A percentile compares a stretch with the other conserved stretches of the same genome.
These are phyloP conservation scores for Xylariaceae sp. DNA, from an alignment of 2,329 filamentous ascomycete species.

Conservation along the genomic window DNA sequence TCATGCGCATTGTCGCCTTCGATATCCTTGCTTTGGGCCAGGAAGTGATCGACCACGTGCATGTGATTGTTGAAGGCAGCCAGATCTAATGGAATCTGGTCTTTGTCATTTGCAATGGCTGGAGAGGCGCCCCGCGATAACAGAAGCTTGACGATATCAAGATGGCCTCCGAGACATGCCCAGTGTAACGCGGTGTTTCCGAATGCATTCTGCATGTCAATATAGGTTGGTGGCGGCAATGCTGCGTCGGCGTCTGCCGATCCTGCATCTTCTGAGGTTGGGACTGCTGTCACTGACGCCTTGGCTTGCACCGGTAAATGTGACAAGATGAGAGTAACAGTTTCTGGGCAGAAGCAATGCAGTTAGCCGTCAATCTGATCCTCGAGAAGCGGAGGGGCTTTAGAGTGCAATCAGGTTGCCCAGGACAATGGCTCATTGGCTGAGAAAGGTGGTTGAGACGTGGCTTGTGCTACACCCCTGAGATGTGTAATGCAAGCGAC, in stretches of 20 bases:
- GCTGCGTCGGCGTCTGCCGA: constrained; percentile 37
- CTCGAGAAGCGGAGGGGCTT: no score
- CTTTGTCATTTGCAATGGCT: constrained; percentile 73
- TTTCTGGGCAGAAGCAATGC: constrained; percentile 28
- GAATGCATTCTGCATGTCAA: constrained; percentile 70
- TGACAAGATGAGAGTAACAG: constrained; percentile 34
- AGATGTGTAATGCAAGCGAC: no score
- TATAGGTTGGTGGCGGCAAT: constrained; percentile 41
- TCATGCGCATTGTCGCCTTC: constrained; percentile 46
- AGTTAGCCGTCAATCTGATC: no score
- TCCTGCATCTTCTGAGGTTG: constrained; percentile 22
- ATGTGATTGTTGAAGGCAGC: constrained; percentile 67
- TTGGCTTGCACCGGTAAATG: constrained; percentile 16
- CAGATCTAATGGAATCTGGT: constrained; percentile 74
- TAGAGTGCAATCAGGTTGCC: no score
- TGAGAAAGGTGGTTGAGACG: not conserved
- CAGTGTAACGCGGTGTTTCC: constrained; percentile 93
- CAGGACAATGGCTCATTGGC: not conserved
- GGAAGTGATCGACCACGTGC: constrained; percentile 59
- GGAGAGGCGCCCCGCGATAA: constrained; percentile 74
- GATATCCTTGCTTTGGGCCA: constrained; percentile 44
- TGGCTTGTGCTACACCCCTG: no score
- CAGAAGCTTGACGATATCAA: constrained; percentile 73
- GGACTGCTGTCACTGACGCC: constrained; percentile 1
- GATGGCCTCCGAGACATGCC: constrained; percentile 85